These are phyloP conservation scores for Torulaspora delbrueckii DNA, from an alignment of 805 yeast genomes.

Conservation along the genomic window DNA sequence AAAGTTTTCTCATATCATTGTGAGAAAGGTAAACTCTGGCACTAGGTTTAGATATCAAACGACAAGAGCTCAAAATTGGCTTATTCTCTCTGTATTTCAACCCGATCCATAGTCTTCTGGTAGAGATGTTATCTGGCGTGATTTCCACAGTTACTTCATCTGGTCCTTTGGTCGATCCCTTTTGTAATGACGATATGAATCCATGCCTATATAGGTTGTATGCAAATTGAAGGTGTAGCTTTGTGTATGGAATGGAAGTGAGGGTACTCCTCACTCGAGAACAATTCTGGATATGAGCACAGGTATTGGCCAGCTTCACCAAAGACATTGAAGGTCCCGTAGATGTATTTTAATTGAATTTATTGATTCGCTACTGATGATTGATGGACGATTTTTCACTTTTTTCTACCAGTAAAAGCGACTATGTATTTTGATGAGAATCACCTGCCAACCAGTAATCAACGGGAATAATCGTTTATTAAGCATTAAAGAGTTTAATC, in stretches of 20 bases:
- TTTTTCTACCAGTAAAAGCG: background rate
- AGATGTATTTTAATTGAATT: background rate
- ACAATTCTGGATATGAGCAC: constrained; percentile 88
- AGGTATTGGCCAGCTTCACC: constrained; percentile 74
- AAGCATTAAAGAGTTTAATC: background rate
- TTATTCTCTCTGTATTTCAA: constrained; percentile 77
- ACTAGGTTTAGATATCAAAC: constrained; percentile 79
- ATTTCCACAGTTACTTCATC: constrained; percentile 68
- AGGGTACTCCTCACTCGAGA: constrained; percentile 65
- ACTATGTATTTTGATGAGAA: background rate
- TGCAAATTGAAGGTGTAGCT: constrained; percentile 77
- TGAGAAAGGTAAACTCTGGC: constrained; percentile 60
- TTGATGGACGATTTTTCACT: background rate
- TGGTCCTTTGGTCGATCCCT: constrained; percentile 83
- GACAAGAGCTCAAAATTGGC: constrained; percentile 69
- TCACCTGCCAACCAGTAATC: background rate
- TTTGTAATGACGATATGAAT: constrained; percentile 73
- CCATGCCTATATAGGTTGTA: constrained; percentile 88
- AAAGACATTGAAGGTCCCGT: constrained; percentile 57
- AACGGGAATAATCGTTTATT: background rate
- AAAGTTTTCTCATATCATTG: constrained; percentile 64
- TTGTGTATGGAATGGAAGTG: constrained; percentile 79
- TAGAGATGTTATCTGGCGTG: constrained; percentile 80
- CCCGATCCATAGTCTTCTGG: constrained; percentile 88
- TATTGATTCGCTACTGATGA: background rate